Base-by-base conservation (phyloP, 1,284 basidiomycete species). In the Ceratobasidium sp. region DNA sequence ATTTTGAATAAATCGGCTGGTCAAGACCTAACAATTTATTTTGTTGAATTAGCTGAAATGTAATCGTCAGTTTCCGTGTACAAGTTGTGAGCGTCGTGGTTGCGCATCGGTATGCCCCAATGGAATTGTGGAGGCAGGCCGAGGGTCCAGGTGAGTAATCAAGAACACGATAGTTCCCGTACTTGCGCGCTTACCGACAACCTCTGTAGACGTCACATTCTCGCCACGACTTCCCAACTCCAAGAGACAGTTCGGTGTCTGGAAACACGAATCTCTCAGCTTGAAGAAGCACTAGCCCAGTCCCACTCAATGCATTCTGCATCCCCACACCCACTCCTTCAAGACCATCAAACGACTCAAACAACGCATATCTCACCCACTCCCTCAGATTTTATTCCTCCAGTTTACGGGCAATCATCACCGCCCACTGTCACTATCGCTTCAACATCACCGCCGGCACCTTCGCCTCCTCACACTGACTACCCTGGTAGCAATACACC, bases 41-140 rank as follows among this genome's bases (percentile, higher is more conserved):
- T 59, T 41, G n/a, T 50, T 38, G 32, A 30, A 66, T 23, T n/a
- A 66, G 64, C 50, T 67, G 47, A 67, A 67, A 38, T 67, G 64
- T 41, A 67, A 67, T 57, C 64, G 64, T 55, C 64, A 67, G 43
- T 67, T 67, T 52, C 64, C 64, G 26, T 67, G 64, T 55, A 67
- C 64, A 28, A 67, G 64, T 55, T 67, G 64, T 55, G 64, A 67
- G 32, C 64, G 64, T 67, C 64, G 64, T 41, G 64, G 64, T 35
- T 67, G 64, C 35, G 64, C 64, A 16, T 67, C 64, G 26, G 64
- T 67, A 38, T 67, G 64, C 32, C 64, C 64, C 26, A 67, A 67
- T 32, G 64, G 64, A 23, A 55, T 67, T n/a, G 64, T 67, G 23
- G 64, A 67, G 23, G 64, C 64, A n/a, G 64, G 64, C 32, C 50